These are phyloP conservation scores for Magnusiomyces clavatus DNA, from an alignment of 1,139 yeast genomes.

Conservation along the genomic window DNA sequence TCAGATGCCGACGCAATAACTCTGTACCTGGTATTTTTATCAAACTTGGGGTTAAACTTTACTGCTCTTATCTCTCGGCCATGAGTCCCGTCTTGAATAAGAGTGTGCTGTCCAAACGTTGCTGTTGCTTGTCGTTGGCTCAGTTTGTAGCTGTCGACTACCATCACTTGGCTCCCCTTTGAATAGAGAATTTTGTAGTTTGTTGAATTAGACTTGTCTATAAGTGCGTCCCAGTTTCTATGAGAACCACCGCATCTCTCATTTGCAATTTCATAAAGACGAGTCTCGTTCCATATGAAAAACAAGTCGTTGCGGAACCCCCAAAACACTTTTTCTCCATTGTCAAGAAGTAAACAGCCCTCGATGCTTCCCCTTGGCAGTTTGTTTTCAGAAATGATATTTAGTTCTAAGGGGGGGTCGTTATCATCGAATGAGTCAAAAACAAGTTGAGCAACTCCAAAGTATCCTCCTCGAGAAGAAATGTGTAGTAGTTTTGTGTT, in stretches of 20 bases:
- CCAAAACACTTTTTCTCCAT: slow-evolving; percentile 47
- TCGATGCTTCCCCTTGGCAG: slow-evolving; percentile 72
- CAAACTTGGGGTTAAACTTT: slow-evolving; percentile 24
- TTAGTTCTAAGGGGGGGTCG: slow-evolving; percentile 15
- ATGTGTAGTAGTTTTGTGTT: slow-evolving; percentile 17
- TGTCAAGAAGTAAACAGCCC: slow-evolving; percentile 46
- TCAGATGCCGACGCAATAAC: slow-evolving; percentile 71
- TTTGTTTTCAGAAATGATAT: slow-evolving; percentile 51
- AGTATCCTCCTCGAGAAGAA: slow-evolving; percentile 29
- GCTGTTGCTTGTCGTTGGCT: no score
- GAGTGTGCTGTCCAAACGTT: slow-evolving; percentile 24
- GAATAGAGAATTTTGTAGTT: slow-evolving; percentile 43
- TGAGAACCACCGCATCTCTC: slow-evolving; percentile 92
- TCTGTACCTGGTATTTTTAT: slow-evolving; percentile 16
- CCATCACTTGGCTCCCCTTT: slow-evolving; percentile 37
- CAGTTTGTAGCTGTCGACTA: slow-evolving; percentile 15
- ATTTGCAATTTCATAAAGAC: slow-evolving; percentile 59
- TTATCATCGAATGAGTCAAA: not conserved
- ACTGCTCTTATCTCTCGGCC: slow-evolving; percentile 64
- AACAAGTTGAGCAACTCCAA: slow-evolving; percentile 8
- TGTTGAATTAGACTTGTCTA: slow-evolving; percentile 15
- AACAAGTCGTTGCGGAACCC: slow-evolving; percentile 81
- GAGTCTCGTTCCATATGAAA: slow-evolving; percentile 76
- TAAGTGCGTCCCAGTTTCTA: slow-evolving; percentile 51
- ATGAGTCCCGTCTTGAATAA: slow-evolving; percentile 59